A percentile compares a stretch with the other conserved stretches of the same genome.
phyloP scores from a whole-genome alignment of 169 alveolate genomes.

The Sarcocystis neurona region DNA sequence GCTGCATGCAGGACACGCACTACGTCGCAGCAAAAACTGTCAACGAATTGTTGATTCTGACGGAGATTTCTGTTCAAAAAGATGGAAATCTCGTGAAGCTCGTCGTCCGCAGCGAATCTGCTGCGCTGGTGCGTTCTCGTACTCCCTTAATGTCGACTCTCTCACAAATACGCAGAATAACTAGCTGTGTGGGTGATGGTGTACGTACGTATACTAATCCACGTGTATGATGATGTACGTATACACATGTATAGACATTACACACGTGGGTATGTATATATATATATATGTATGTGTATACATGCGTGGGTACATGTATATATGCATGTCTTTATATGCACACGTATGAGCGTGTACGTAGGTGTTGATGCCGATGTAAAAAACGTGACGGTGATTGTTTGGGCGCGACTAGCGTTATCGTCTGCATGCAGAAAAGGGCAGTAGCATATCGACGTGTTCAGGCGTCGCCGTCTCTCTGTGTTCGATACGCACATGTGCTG shows the following conservation, averaged over 20 bases:
- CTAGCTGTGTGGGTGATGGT: background rate
- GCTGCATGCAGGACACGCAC: slow-evolving; percentile 64
- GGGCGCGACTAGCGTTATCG: too few species aligned
- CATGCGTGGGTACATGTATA: background rate
- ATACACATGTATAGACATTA: background rate
- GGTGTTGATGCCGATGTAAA: too few species aligned
- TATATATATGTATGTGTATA: background rate
- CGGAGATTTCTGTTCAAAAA: slow-evolving; percentile 70
- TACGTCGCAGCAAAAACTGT: slow-evolving; percentile 70
- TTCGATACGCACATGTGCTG: too few species aligned
- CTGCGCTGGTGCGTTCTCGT: slow-evolving; percentile 72
- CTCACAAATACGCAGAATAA: too few species aligned
- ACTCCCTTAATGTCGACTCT: too few species aligned
- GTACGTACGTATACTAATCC: background rate
- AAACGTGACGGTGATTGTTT: too few species aligned
- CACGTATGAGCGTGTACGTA: background rate
- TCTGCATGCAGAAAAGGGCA: too few species aligned
- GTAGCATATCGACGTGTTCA: too few species aligned
- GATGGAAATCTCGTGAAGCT: slow-evolving; percentile 62
- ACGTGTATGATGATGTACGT: background rate
- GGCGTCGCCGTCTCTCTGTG: too few species aligned
- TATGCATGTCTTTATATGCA: background rate
- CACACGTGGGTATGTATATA: background rate
- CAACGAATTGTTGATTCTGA: slow-evolving; percentile 70
- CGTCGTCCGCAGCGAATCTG: slow-evolving; percentile 70